Conservation (phyloP, 495 filamentous ascomycete genomes). For the Physcia stellaris region DNA sequence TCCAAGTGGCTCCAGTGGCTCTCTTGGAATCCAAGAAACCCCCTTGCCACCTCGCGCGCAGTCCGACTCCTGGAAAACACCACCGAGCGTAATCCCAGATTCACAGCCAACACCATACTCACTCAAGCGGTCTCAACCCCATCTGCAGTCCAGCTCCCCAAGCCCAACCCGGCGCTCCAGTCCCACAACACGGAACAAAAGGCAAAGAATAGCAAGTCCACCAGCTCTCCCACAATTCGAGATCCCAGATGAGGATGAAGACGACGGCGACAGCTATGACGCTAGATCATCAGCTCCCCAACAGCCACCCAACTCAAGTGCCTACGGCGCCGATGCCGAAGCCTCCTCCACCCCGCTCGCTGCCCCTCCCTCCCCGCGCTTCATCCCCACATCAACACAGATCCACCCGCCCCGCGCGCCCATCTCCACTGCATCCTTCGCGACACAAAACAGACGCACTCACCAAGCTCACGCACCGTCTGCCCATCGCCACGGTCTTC, state of each 20-base stretch:
- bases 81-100: conserved; percentile 32
- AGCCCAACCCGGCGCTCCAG: conserved; percentile 5
- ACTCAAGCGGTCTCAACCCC: conserved; percentile 4
- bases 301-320: neutral
- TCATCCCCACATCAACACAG: conserved; percentile 1
- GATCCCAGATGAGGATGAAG: neutral
- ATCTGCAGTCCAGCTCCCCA: conserved; percentile 9
- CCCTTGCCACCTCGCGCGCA: conserved; percentile 11
- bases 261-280: neutral
- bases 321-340: no score
- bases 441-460: conserved; percentile 30
- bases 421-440: conserved; percentile 26
- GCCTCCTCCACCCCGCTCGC: neutral
- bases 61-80: conserved; percentile 28
- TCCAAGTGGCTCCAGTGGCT: conserved; percentile 3
- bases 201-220: neutral
- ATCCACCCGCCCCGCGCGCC: conserved; percentile 33
- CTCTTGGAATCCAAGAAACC: neutral
- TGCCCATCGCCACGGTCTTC: conserved; percentile 3
- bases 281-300: neutral
- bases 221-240: neutral
- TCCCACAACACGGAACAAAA: conserved; percentile 8
- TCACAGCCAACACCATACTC: conserved; percentile 11
- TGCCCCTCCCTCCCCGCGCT: neutral
- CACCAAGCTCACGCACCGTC: neutral